Evolutionary conservation across 202 grass and related monocot genomes (phyloP).

Genomic region (Cymbopogon flexuosus): DNA sequence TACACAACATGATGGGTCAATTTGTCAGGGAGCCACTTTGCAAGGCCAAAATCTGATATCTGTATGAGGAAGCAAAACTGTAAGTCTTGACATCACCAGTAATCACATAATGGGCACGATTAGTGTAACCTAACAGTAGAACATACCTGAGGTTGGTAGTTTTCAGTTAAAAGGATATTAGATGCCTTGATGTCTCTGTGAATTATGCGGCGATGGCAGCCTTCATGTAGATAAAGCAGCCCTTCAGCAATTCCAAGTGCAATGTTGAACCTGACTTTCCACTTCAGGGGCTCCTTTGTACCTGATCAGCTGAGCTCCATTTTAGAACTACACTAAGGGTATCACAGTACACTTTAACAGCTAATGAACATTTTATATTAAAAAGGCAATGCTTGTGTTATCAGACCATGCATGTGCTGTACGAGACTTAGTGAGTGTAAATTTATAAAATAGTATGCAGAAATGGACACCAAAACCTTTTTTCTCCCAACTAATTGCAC

Average conservation of each 20-base stretch:
- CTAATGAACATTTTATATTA: conserved; percentile 5
- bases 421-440: background rate
- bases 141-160: conserved; percentile 85
- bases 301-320: conserved; percentile 59
- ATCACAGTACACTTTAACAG: conserved; percentile 25
- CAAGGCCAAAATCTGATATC: conserved; percentile 99
- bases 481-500: background rate
- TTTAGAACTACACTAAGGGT: conserved; percentile 35
- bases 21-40: conserved; percentile 92
- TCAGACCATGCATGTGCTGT: background rate
- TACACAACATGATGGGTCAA: conserved; percentile 84
- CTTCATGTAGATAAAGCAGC: conserved; percentile 84
- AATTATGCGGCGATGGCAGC: conserved; percentile 92
- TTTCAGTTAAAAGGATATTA: conserved; percentile 93
- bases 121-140: background rate
- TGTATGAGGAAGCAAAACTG: conserved; percentile 22
- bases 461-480: conserved; percentile 24
- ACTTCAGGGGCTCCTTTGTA: conserved; percentile 65
- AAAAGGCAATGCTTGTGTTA: background rate
- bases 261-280: conserved; percentile 79
- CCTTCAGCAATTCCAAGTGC: conserved; percentile 88
- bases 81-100: conserved; percentile 15
- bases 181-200: conserved; percentile 99
- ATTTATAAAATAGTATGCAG: conserved; percentile 5
- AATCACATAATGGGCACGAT: background rate